Evolutionary conservation across 202 grass and related monocot genomes (phyloP).

Genomic region (Panicum virgatum): DNA sequence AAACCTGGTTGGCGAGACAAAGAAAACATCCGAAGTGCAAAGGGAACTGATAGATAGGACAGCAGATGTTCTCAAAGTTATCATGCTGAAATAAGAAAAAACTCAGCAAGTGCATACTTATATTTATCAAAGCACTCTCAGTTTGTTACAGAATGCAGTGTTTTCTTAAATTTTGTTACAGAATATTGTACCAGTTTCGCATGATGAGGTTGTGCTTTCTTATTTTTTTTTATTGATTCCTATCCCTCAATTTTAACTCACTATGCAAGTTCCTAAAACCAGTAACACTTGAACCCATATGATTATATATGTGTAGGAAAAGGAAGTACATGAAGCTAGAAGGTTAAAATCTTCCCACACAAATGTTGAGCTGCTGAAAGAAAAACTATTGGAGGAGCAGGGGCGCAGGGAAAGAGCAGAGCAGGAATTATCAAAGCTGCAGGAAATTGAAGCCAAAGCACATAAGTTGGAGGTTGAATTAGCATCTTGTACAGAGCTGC

Average conservation of each 20-base stretch:
- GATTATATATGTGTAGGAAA: constrained; percentile 58
- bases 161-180: neutral
- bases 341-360: constrained; percentile 80
- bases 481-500: constrained; percentile 69
- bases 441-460: constrained; percentile 63
- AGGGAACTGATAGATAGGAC: neutral
- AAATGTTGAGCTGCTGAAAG: constrained; percentile 82
- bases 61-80: neutral
- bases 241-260: neutral
- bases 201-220: neutral
- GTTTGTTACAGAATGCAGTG: neutral
- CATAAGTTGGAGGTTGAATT: constrained; percentile 88
- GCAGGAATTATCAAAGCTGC: constrained; percentile 74
- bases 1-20: neutral
- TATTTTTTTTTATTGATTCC: neutral
- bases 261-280: constrained; percentile 14
- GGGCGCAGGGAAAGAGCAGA: constrained; percentile 71
- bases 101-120: constrained; percentile 14
- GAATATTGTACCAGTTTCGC: constrained; percentile 2
- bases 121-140: neutral
- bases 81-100: neutral
- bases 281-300: constrained; percentile 16
- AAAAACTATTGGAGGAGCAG: constrained; percentile 92
- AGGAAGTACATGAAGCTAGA: constrained; percentile 85
- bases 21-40: constrained; percentile 1